phyloP scores from a whole-genome alignment of 352 stramenopile species.

The Peronospora belbahrii region DNA sequence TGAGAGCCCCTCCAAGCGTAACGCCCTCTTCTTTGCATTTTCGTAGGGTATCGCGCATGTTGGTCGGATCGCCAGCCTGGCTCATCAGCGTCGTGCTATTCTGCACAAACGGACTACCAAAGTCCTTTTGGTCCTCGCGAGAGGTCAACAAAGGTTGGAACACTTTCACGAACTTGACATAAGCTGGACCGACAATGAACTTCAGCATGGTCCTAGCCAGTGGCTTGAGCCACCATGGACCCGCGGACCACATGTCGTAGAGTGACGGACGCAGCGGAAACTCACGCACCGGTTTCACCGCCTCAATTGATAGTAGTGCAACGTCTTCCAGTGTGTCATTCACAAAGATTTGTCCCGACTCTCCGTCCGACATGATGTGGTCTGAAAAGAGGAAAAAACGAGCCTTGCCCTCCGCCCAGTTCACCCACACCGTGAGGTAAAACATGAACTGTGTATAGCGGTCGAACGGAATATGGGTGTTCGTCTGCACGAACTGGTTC shows the following conservation, averaged over 20 bases:
- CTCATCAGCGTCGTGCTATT: conserved; percentile 46
- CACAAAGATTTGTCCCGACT: conserved; percentile 38
- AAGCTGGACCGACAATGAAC: conserved; percentile 17
- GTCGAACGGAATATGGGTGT: conserved; percentile 32
- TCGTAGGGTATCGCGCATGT: conserved; percentile 34
- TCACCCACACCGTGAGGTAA: conserved; percentile 37
- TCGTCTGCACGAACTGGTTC: conserved; percentile 27
- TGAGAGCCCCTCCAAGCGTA: conserved; percentile 35
- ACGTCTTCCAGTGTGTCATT: conserved; percentile 37
- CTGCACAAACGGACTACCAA: conserved; percentile 21
- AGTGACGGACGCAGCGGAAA: conserved; percentile 34
- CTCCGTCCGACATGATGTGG: conserved; percentile 51
- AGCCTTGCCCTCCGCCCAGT: conserved; percentile 17
- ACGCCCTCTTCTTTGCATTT: conserved; percentile 38
- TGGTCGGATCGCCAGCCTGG: conserved; percentile 23
- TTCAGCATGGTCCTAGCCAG: conserved; percentile 22
- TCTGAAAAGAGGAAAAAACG: conserved; percentile 50
- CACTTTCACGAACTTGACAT: conserved; percentile 41
- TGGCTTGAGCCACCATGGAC: conserved; percentile 35
- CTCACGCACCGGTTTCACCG: conserved; percentile 15
- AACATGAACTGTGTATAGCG: conserved; percentile 44
- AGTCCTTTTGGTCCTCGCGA: conserved; percentile 39
- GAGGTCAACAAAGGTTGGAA: conserved; percentile 34
- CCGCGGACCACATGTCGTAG: conserved; percentile 34
- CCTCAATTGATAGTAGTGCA: conserved; percentile 29